Evolutionary conservation across 768 basidiomycete genomes (phyloP), one percentile per base, ranked within the genome.

Genomic region (Xerocomellus amylosporus): DNA sequence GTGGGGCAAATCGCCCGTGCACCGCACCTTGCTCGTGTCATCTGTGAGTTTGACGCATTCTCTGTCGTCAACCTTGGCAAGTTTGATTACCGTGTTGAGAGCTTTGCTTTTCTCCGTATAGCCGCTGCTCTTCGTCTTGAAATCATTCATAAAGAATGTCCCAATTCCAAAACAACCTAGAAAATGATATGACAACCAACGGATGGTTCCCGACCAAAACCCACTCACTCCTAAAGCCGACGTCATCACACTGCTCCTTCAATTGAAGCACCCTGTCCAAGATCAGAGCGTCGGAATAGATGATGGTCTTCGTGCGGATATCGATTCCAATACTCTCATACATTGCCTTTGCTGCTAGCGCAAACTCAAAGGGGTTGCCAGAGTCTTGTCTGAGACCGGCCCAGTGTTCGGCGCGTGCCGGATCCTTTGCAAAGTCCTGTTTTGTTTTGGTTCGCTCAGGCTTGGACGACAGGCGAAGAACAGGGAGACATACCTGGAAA

Each of bases 21-120:
- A 24, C 37, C 42, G 15, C 33, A 84, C 87, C 83, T 98, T 99
- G 9, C 77, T 86, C 51, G 87, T 66, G 64, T 98, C 95, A 69
- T 98, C 97, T 51, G 92, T 94, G 62, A 99, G 84, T 74, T 99
- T 98, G 61, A 98, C 83, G 60, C 93, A 96, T 2, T 86, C 83
- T 53, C 76, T 77, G 10, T 79, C 81, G 63, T 90, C 77, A 13
- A 97, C 86, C 42, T 82, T 79, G 37, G 83, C 80, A 9, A 99
- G 77, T 65, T 98, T 98, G 73, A 98, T 94, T 44, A 99, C 96
- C 66, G 98, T 98, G 65, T 96, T 97, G 58, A 97, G 69, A 20
- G 93, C 82, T 64, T 83, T 88, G 73, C 88, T 92, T 71, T 82
- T 83, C 64, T 82, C 80, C 67, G 62, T 65, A 62, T 79, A 70